Evolutionary conservation across 2,329 filamentous ascomycete species (phyloP), one percentile per base, ranked within the genome.

Genomic region (Ophiostoma piceae): DNA sequence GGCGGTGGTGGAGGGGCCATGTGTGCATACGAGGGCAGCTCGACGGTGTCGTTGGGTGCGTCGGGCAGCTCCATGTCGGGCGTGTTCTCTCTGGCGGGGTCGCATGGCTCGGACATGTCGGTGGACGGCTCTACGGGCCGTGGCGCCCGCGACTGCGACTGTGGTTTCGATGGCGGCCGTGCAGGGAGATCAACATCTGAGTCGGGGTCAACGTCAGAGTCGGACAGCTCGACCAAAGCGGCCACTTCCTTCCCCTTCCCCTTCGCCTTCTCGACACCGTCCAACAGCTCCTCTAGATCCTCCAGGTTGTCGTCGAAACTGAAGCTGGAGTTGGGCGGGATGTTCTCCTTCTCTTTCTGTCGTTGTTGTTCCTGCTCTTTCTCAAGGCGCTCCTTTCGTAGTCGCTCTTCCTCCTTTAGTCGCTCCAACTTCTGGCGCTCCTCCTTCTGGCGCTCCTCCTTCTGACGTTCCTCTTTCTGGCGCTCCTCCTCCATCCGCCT

Each of bases 71-170:
- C 32, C 2, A 65, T 0, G 14, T 57, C 51, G n/a, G 11, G 26
- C 1, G 26, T n/a, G 8, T 26, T 5, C n/a, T 54, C 26, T 29
- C 26, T 54, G 7, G 9, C 19, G 6, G 22, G 54, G 22, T 60
- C 54, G n/a, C 22, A 22, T 16, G 57, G 57, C 26, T 62, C 57
- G 2, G 57, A 62, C 35, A 65, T 65, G 62, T 65, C 62, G 14
- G 62, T 39, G 6, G 62, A 65, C 35, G 62, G 62, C 62, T 65
- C 62, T 7, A 3, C 14, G 16, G 29, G 29, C 5, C 29, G 26
- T n/a, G 11, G 1, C 2, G n/a, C 22, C 9, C 22, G 26, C 11
- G 54, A 26, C 54, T 26, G 54, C 22, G 54, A 26, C 57, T 12
- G 54, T 26, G 22, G 54, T 22, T 14, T 12, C 3, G 39, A 14